Percentiles rank a stretch among this genome's conserved stretches.
phyloP scores from a whole-genome alignment of 169 alveolate genomes.

The Cryptosporidium parvum region DNA sequence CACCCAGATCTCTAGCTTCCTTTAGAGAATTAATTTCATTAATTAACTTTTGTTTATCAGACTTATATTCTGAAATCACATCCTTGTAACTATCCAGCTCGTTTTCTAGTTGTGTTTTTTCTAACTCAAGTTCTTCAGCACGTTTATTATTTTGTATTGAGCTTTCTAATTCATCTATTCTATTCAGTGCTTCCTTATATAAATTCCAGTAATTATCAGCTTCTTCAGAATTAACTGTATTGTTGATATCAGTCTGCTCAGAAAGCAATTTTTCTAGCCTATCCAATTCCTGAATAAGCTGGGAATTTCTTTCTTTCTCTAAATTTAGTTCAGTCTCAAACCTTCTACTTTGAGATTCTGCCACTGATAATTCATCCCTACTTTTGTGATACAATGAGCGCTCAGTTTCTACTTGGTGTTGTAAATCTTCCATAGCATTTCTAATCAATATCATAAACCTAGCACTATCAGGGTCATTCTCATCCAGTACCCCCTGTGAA shows the following conservation, averaged over 20 bases:
- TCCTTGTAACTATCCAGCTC: conserved; percentile 37
- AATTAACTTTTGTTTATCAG: conserved; percentile 26
- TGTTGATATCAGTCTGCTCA: conserved; percentile 44
- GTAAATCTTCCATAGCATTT: conserved; percentile 75
- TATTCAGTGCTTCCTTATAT: conserved; percentile 63
- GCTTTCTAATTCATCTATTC: conserved; percentile 50
- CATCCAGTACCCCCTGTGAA: conserved; percentile 66
- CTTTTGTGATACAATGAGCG: conserved; percentile 71
- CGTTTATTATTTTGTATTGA: conserved; percentile 6
- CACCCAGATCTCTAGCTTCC: neutral
- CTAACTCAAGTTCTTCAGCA: conserved; percentile 19
- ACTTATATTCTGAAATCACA: conserved; percentile 24
- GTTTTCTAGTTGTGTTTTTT: conserved; percentile 9
- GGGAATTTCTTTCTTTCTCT: conserved; percentile 57
- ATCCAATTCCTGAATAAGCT: conserved; percentile 39
- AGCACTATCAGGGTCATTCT: conserved; percentile 75
- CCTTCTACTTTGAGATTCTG: conserved; percentile 48
- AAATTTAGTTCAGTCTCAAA: conserved; percentile 52
- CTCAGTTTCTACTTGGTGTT: conserved; percentile 50
- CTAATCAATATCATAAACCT: conserved; percentile 65
- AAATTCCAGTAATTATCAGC: conserved; percentile 58
- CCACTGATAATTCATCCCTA: conserved; percentile 39
- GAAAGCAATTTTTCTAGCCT: conserved; percentile 23
- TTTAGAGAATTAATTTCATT: conserved; percentile 24
- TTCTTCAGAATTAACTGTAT: neutral